phyloP scores from a whole-genome alignment of 768 basidiomycete genomes.

The Russula sp. region DNA sequence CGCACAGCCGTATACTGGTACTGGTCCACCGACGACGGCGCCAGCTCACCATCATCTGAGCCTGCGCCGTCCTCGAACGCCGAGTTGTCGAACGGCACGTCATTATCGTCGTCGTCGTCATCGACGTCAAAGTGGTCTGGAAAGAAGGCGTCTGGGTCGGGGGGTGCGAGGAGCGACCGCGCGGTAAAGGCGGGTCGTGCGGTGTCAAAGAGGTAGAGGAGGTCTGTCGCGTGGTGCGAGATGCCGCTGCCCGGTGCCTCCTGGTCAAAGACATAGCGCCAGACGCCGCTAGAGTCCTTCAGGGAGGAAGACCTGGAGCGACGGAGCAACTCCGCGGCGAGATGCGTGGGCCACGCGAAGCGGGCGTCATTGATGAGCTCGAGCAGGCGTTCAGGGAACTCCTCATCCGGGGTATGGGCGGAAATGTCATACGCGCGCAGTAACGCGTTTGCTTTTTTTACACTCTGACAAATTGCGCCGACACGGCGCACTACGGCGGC shows the following conservation, averaged over 20 bases:
- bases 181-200: slow-evolving; percentile 39
- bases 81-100: slow-evolving; percentile 31
- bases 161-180: slow-evolving; percentile 17
- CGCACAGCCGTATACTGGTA: slow-evolving; percentile 61
- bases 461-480: slow-evolving; percentile 67
- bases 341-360: slow-evolving; percentile 71
- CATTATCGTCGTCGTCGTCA: slow-evolving; percentile 25
- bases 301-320: neutral
- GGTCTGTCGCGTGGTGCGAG: slow-evolving; percentile 64
- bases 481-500: slow-evolving; percentile 55
- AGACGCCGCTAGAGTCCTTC: slow-evolving; percentile 44
- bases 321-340: slow-evolving; percentile 36
- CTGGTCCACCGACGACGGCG: slow-evolving; percentile 51
- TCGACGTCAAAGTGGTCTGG: slow-evolving; percentile 25
- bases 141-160: slow-evolving; percentile 29
- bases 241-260: slow-evolving; percentile 57
- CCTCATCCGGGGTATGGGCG: slow-evolving; percentile 51
- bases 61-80: slow-evolving; percentile 23
- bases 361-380: slow-evolving; percentile 71
- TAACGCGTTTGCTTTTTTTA: slow-evolving; percentile 51
- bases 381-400: slow-evolving; percentile 59
- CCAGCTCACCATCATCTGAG: slow-evolving; percentile 44
- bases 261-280: slow-evolving; percentile 79
- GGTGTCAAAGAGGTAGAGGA: slow-evolving; percentile 76
- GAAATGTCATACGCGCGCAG: slow-evolving; percentile 68